A percentile compares a stretch with the other conserved stretches of the same genome.
Conservation (phyloP, 305 asterid genomes). For the Solanum hybrid region DNA sequence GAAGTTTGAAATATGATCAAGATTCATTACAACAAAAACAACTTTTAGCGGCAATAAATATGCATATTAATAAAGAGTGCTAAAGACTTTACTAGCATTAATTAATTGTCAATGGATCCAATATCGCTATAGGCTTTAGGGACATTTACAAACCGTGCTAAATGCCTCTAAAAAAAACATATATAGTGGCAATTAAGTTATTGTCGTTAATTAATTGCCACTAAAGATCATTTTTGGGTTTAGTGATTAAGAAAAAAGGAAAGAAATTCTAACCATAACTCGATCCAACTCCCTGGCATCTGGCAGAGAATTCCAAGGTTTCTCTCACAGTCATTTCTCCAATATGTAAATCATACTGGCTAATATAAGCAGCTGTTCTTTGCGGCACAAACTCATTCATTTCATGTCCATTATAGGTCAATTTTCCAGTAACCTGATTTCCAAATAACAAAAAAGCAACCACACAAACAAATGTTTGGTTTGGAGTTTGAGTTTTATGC, state of each 20-base stretch:
- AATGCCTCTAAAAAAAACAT: background rate
- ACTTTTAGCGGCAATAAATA: background rate
- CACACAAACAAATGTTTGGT: background rate
- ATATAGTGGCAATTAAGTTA: background rate
- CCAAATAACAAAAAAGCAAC: background rate
- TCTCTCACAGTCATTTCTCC: constrained; percentile 45
- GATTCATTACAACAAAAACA: background rate
- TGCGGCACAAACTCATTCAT: constrained; percentile 32
- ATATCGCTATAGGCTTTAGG: background rate
- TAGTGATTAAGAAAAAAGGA: background rate
- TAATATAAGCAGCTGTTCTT: constrained; percentile 33
- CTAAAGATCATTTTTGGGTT: background rate
- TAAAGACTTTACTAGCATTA: background rate
- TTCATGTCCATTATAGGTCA: constrained; percentile 36
- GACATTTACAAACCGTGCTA: background rate
- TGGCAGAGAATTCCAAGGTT: constrained; percentile 33
- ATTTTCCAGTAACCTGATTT: constrained; percentile 29
- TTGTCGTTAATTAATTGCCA: background rate
- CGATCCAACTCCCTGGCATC: constrained; percentile 37
- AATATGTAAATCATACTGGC: constrained; percentile 31
- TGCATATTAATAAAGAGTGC: background rate
- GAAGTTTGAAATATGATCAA: background rate
- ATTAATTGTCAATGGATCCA: background rate
- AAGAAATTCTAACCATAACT: constrained; percentile 26
- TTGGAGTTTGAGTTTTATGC: background rate